phyloP scores from a whole-genome alignment of 2,329 filamentous ascomycete species.

The Claviceps sp. region DNA sequence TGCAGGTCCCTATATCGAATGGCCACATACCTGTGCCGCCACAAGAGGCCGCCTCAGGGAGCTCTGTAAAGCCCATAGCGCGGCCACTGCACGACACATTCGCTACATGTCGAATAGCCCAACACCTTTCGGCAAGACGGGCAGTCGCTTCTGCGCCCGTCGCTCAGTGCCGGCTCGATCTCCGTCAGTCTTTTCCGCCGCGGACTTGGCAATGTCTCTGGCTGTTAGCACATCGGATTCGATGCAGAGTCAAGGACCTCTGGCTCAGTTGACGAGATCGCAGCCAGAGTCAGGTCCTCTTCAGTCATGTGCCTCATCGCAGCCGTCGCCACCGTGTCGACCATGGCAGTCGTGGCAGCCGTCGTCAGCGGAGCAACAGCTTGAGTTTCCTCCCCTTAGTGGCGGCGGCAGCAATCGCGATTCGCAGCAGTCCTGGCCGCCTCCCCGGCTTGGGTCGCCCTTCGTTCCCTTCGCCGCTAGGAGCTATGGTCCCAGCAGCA shows the following conservation, averaged over 20 bases:
- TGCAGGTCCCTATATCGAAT: slow-evolving; percentile 38
- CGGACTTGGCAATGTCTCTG: slow-evolving; percentile 51
- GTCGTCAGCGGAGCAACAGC: slow-evolving; percentile 1
- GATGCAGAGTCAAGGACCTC: slow-evolving; percentile 49
- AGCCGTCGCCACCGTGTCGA: not conserved
- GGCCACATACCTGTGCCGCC: slow-evolving; percentile 50
- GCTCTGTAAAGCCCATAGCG: slow-evolving; percentile 44
- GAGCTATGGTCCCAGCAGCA: slow-evolving; percentile 50
- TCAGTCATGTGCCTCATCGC: not conserved
- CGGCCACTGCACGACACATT: slow-evolving; percentile 27
- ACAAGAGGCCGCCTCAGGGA: slow-evolving; percentile 50
- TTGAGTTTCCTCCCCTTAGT: not conserved
- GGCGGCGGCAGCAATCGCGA: slow-evolving; percentile 12
- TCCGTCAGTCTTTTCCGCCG: slow-evolving; percentile 39
- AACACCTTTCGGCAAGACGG: slow-evolving; percentile 40
- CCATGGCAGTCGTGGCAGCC: not conserved
- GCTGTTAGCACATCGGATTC: slow-evolving; percentile 48
- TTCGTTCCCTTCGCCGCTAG: slow-evolving; percentile 42
- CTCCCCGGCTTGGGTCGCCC: slow-evolving; percentile 35
- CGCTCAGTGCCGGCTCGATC: slow-evolving; percentile 33
- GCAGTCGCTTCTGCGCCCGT: slow-evolving; percentile 35
- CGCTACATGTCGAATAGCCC: slow-evolving; percentile 39
- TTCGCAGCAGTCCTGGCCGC: slow-evolving; percentile 8
- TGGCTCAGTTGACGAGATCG: slow-evolving; percentile 45
- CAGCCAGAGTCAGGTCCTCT: slow-evolving; percentile 6